Evolutionary conservation across 805 yeast genomes (phyloP), one percentile per base, ranked within the genome.

Genomic region (Candida yuanshanica): DNA sequence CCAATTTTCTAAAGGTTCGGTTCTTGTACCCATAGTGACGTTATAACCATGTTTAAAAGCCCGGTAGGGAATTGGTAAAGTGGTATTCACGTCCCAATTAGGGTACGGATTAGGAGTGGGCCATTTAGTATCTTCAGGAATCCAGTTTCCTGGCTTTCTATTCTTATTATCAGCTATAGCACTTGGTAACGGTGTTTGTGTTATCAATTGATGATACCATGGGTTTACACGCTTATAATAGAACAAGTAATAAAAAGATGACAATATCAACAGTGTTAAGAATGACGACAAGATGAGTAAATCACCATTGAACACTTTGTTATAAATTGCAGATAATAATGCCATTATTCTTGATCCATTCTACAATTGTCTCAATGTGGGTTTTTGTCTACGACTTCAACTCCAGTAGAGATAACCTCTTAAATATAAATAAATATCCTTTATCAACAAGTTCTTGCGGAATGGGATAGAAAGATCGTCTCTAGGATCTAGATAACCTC

Each of bases 21-120:
- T 64, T 47, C 87, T 63, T 33, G 80, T 79, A 7, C 87, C 88
- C 88, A 81, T 81, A 20, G 81, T 81, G 37, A 81, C 70, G 49
- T 64, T 71, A 54, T 81, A 81, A 44, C 74, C 77, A 58, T 77
- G 81, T 53, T 71, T 78, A 62, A 81, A 81, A 0, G 87, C 84
- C 26, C 58, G 38, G 39, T 53, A 53, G 27, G 58, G 58, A 10
- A 53, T 21, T 3, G 58, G 58, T 17, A 18, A 21, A 0, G 55
- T 50, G 8, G 33, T 29, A 3, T 48, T 23, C 13, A 51, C 23
- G 33, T 44, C 45, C 58, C 58, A 53, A 10, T 37, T 55, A 18
- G 64, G 59, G 46, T 52, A 77, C 9, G 73, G 68, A 21, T 58
- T 53, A 7, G 83, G 83, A 1, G 46, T 53, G 0, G 85, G 84